Evolutionary conservation across 164 flowering plant species (phyloP).

Genomic region (Berberis thunbergii): DNA sequence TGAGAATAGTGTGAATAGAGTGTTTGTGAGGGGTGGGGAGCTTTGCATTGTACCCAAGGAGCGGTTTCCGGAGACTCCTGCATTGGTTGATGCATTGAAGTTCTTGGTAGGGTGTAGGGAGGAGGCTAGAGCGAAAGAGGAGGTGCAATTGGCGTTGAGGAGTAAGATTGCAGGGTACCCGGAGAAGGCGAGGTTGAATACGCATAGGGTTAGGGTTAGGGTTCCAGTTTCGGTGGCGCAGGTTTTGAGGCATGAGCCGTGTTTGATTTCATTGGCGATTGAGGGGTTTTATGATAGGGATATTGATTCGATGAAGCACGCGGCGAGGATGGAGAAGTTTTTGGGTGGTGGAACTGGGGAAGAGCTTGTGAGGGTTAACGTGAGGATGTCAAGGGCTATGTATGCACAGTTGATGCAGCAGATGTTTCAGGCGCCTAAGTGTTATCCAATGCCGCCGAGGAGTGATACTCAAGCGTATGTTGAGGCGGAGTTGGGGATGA

Average conservation of each 20-base stretch:
- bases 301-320: conserved; percentile 78
- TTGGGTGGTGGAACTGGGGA: conserved; percentile 41
- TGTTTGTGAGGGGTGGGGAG: conserved; percentile 58
- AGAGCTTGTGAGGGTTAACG: conserved; percentile 52
- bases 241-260: conserved; percentile 74
- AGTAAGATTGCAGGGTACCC: conserved; percentile 51
- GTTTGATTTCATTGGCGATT: conserved; percentile 73
- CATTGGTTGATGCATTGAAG: conserved; percentile 33
- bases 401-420: conserved; percentile 87
- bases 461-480: conserved; percentile 29
- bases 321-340: conserved; percentile 80
- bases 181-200: conserved; percentile 43
- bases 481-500: conserved; percentile 93
- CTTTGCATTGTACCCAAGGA: conserved; percentile 48
- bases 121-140: conserved; percentile 39
- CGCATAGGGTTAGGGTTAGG: conserved; percentile 66
- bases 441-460: conserved; percentile 62
- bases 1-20: conserved; percentile 48
- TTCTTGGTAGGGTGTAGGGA: conserved; percentile 17
- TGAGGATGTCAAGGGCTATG: conserved; percentile 83
- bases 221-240: conserved; percentile 75
- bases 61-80: conserved; percentile 27
- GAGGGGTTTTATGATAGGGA: conserved; percentile 92
- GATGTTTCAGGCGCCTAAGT: conserved; percentile 76
- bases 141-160: conserved; percentile 46